Base-by-base conservation (phyloP, 768 basidiomycete species). In the Trametes cubensis region DNA sequence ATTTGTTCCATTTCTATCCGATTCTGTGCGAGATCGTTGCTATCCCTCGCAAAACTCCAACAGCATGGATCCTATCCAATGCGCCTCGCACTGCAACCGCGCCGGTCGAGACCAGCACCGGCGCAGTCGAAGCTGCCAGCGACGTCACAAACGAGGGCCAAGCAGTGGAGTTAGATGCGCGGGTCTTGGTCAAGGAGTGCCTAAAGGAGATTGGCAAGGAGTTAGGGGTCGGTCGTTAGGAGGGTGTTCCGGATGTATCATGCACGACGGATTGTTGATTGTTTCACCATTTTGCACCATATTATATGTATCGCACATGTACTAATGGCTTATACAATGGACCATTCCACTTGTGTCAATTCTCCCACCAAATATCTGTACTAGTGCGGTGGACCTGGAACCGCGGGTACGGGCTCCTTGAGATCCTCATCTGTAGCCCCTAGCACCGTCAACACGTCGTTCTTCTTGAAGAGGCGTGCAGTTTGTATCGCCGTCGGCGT, bases 1-100 rank as follows among this genome's bases (percentile, higher is more conserved):
- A 96, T 68, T 76, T 98, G 13, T 96, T 96, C 81, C 87, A 94
- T 70, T 87, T 96, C 60, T 95, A 95, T 69, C 77, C 85, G 0
- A 75, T 90, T 2, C 73, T 97, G 4, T 89, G 90, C 66, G 87
- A 94, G 67, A 88, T 96, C 49, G 87, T 84, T 8, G 85, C 92
- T 2, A 83, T 88, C 58, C 85, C 89, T 0, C 79, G 86, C 28
- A 84, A 81, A 66, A 79, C 86, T 14, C 90, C 94, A 0, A 79
- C 82, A 2, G 81, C 85, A 13, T 94, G 90, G 88, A 75, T 90
- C 13, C 28, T 71, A 38, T 62, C 73, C 47, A 72, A 46, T 38
- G 63, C 30, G 7, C 67, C 63, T 50, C 55, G 54, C 40, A 49
- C 41, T 21, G 50, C 62, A 55, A 40, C 41, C 13, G 11, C n/a